Percentiles rank a stretch among this genome's conserved stretches.
These are phyloP conservation scores for Mycena indigotica DNA, from an alignment of 768 basidiomycete genomes.

Conservation along the genomic window DNA sequence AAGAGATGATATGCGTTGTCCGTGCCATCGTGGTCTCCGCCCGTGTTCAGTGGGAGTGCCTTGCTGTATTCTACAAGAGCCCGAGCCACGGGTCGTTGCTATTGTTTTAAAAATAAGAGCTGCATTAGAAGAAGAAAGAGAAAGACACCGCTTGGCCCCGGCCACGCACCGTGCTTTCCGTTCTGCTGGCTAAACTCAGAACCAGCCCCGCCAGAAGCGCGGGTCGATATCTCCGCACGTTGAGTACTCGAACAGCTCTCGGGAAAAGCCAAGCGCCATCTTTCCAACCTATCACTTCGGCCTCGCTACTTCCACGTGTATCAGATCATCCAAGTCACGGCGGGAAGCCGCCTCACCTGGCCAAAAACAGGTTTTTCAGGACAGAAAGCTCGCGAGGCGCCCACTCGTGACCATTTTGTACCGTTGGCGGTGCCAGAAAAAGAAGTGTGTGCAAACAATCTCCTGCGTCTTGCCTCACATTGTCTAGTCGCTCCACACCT, in stretches of 20 bases:
- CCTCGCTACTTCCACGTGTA: slow-evolving; percentile 31
- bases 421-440: slow-evolving; percentile 44
- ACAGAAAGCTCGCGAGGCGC: slow-evolving; percentile 48
- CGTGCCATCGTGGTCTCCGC: no score
- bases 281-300: slow-evolving; percentile 71
- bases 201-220: slow-evolving; percentile 71
- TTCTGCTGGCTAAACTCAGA: slow-evolving; percentile 80
- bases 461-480: slow-evolving; percentile 82
- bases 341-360: slow-evolving; percentile 40
- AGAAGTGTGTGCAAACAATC: slow-evolving; percentile 57
- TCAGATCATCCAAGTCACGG: slow-evolving; percentile 10
- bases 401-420: slow-evolving; percentile 49
- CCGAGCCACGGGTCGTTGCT: slow-evolving; percentile 71
- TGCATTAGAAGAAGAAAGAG: slow-evolving; percentile 7
- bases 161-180: slow-evolving; percentile 75
- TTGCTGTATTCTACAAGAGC: slow-evolving; percentile 63
- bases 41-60: slow-evolving; percentile 46
- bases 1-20: slow-evolving; percentile 59
- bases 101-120: slow-evolving; percentile 22
- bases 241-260: slow-evolving; percentile 64
- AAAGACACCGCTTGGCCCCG: neutral
- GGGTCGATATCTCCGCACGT: slow-evolving; percentile 61
- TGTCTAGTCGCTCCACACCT: slow-evolving; percentile 88
- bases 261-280: slow-evolving; percentile 78
- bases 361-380: slow-evolving; percentile 53